Percentiles rank a stretch among this genome's conserved stretches.
Evolutionary conservation across 345 rosid genomes (phyloP).

Genomic region (Turnera subulata): DNA sequence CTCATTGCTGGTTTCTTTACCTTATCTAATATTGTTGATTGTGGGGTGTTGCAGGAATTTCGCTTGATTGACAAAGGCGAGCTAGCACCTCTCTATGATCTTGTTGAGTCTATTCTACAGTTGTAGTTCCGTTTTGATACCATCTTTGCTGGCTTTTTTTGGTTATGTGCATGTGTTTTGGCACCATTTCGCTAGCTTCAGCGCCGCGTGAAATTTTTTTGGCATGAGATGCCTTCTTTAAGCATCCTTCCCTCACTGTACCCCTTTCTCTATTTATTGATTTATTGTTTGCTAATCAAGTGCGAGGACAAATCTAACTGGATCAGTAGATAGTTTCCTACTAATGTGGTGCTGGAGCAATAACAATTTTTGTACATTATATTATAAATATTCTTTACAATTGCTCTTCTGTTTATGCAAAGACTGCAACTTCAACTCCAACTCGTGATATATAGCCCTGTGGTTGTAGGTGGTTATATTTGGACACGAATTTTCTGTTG

Average conservation of each 20-base stretch:
- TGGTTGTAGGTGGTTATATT: no score
- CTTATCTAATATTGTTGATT: not conserved
- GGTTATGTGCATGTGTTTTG: not conserved
- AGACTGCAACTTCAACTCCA: no score
- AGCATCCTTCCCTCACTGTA: not conserved
- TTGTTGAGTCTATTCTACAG: slow-evolving; percentile 60
- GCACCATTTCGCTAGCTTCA: slow-evolving; percentile 9
- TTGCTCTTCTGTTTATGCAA: no score
- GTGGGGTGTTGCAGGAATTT: slow-evolving; percentile 48
- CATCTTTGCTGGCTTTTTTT: not conserved
- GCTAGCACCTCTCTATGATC: slow-evolving; percentile 59
- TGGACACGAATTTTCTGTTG: no score
- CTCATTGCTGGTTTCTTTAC: no score
- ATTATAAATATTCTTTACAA: no score
- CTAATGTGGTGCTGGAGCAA: no score
- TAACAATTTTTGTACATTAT: no score
- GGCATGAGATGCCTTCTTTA: not conserved
- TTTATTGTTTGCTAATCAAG: not conserved
- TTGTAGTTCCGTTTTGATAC: slow-evolving; percentile 17
- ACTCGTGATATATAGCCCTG: no score
- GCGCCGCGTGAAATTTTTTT: not conserved
- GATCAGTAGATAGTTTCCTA: no score
- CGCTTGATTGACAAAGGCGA: slow-evolving; percentile 53
- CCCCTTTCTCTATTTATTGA: not conserved
- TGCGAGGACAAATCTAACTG: no score